A percentile compares a stretch with the other conserved stretches of the same genome.
These are phyloP conservation scores for Penicillium sp. DNA, from an alignment of 2,329 filamentous ascomycete genomes.

Conservation along the genomic window DNA sequence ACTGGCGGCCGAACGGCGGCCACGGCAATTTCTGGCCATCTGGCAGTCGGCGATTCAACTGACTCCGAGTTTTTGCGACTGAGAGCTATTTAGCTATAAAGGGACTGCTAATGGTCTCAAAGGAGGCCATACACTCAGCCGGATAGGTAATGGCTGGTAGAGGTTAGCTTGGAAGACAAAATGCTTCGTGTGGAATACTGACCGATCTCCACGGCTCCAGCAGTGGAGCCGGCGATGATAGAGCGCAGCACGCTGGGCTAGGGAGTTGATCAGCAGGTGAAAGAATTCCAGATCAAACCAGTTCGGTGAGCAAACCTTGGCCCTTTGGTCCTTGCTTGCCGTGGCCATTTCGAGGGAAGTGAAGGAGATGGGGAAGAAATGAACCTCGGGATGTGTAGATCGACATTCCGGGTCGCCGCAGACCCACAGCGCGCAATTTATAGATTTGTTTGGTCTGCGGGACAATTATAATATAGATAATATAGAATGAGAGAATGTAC, in stretches of 20 bases:
- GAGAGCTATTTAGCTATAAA: slow-evolving; percentile 7
- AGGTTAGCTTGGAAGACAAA: slow-evolving; percentile 18
- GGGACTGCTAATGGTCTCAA: not conserved
- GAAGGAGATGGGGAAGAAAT: slow-evolving; percentile 6
- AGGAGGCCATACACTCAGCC: slow-evolving; percentile 67
- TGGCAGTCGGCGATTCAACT: slow-evolving; percentile 79
- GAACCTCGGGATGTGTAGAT: slow-evolving; percentile 17
- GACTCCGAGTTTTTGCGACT: slow-evolving; percentile 92
- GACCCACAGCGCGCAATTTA: slow-evolving; percentile 15
- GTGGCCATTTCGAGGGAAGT: slow-evolving; percentile 28
- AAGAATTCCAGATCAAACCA: slow-evolving; percentile 1
- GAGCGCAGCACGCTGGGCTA: slow-evolving; percentile 77
- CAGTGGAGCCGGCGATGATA: slow-evolving; percentile 85
- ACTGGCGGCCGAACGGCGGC: slow-evolving; percentile 87
- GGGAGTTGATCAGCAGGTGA: slow-evolving; percentile 34
- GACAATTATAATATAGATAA: too few relatives aligned
- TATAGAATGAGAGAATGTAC: too few relatives aligned
- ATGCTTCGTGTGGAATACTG: slow-evolving; percentile 24
- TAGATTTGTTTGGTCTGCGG: too few relatives aligned
- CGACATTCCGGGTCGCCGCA: slow-evolving; percentile 15
- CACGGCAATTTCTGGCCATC: slow-evolving; percentile 84
- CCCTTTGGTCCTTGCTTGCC: slow-evolving; percentile 32
- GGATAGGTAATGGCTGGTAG: slow-evolving; percentile 77
- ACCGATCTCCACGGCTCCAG: slow-evolving; percentile 92
- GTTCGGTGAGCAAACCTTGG: slow-evolving; percentile 32